These are phyloP conservation scores for Trichophyton simii DNA, from an alignment of 2,329 filamentous ascomycete genomes.

Conservation along the genomic window DNA sequence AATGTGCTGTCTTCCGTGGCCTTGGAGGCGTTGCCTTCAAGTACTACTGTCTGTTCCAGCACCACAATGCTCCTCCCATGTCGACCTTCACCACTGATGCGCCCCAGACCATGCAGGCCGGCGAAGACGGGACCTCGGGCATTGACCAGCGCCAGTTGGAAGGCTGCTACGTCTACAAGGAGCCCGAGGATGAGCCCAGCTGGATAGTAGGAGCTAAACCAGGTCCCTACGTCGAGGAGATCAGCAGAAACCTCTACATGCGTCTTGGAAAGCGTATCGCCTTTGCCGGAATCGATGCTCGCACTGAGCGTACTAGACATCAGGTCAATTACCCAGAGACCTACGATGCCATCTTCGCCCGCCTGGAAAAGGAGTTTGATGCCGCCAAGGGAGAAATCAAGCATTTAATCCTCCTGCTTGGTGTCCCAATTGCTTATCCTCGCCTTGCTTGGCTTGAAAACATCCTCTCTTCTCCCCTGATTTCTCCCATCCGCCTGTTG, in stretches of 20 bases:
- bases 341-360: slow-evolving; percentile 47
- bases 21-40: slow-evolving; percentile 48
- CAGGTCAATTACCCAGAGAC: slow-evolving; percentile 76
- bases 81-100: slow-evolving; percentile 76
- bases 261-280: slow-evolving; percentile 54
- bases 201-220: slow-evolving; percentile 69
- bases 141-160: slow-evolving; percentile 59
- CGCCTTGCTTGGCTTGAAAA: slow-evolving; percentile 96
- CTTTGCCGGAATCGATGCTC: slow-evolving; percentile 47
- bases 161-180: slow-evolving; percentile 57
- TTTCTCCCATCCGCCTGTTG: slow-evolving; percentile 76
- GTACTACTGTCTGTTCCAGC: slow-evolving; percentile 55
- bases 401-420: slow-evolving; percentile 51
- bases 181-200: slow-evolving; percentile 49
- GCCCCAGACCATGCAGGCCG: slow-evolving; percentile 39
- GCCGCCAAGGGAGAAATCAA: slow-evolving; percentile 45
- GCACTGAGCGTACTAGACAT: slow-evolving; percentile 70
- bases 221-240: slow-evolving; percentile 54
- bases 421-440: slow-evolving; percentile 57
- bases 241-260: slow-evolving; percentile 49
- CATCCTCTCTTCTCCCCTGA: slow-evolving; percentile 71
- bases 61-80: slow-evolving; percentile 70
- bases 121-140: slow-evolving; percentile 38
- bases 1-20: slow-evolving; percentile 50
- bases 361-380: slow-evolving; percentile 40